Percentiles rank a stretch among this genome's conserved stretches.
phyloP scores from a whole-genome alignment of 192 early-diverging fungal species.

The Dissophora ornata region DNA sequence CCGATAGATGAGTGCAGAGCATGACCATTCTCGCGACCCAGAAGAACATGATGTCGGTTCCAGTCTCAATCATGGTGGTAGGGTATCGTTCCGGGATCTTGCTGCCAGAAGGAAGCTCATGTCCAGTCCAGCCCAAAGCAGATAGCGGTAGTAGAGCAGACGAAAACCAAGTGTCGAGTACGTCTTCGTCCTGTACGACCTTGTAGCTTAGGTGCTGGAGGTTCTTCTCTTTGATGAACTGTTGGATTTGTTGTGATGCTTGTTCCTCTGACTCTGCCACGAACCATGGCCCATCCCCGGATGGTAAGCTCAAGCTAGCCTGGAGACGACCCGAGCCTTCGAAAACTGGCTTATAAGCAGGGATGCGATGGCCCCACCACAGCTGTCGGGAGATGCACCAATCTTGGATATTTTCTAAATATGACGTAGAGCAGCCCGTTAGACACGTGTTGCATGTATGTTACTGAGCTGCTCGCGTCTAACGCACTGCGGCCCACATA shows the following conservation, averaged over 20 bases:
- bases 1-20: constrained; percentile 88
- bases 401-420: constrained; percentile 80
- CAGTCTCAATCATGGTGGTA: constrained; percentile 89
- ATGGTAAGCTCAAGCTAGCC: neutral
- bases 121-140: constrained; percentile 61
- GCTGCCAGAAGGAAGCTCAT: constrained; percentile 28
- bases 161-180: constrained; percentile 99
- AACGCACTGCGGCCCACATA: constrained; percentile 18
- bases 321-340: constrained; percentile 9
- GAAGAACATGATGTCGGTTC: constrained; percentile 97
- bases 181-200: constrained; percentile 87
- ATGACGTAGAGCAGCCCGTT: neutral
- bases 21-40: constrained; percentile 99
- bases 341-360: constrained; percentile 83
- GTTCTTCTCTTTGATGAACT: constrained; percentile 57
- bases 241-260: constrained; percentile 64
- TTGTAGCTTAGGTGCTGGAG: constrained; percentile 45
- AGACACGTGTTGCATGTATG: too few relatives aligned
- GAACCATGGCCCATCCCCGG: constrained; percentile 73
- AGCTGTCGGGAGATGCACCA: constrained; percentile 98
- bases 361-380: constrained; percentile 98
- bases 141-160: constrained; percentile 93
- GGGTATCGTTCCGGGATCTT: constrained; percentile 76
- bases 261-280: constrained; percentile 67
- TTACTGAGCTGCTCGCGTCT: too few relatives aligned